Conservation (phyloP, 257 asterid genomes). For the Coffea eugenioides region DNA sequence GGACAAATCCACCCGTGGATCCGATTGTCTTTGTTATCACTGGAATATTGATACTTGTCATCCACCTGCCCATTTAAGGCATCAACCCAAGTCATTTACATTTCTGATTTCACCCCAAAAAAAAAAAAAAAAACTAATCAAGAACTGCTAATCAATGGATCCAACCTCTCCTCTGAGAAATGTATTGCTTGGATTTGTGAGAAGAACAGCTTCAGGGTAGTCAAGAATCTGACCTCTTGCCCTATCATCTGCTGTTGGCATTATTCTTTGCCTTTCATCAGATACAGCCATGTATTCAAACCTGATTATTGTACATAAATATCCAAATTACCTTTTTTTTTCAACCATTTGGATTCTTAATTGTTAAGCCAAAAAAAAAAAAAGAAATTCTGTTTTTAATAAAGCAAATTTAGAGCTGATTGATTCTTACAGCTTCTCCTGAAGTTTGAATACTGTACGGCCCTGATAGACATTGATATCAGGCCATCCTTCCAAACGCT, state of each 20-base stretch:
- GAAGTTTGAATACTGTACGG: conserved; percentile 71
- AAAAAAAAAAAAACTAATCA: background rate
- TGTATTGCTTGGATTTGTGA: conserved; percentile 56
- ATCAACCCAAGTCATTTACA: too few species aligned
- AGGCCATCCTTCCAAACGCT: conserved; percentile 77
- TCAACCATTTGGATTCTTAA: background rate
- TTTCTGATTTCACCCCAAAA: too few species aligned
- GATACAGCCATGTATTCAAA: conserved; percentile 81
- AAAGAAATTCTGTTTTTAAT: too few species aligned
- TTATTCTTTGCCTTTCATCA: conserved; percentile 74
- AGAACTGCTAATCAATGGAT: background rate
- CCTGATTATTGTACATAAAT: conserved; percentile 32
- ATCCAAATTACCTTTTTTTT: background rate
- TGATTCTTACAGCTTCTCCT: conserved; percentile 41
- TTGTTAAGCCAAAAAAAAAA: too few species aligned
- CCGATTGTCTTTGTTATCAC: conserved; percentile 64
- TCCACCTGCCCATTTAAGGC: conserved; percentile 54
- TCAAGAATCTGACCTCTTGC: conserved; percentile 54
- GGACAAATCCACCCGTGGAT: conserved; percentile 90
- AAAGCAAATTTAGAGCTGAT: background rate
- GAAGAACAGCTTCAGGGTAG: conserved; percentile 84
- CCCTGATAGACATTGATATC: conserved; percentile 54
- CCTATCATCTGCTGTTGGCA: conserved; percentile 73
- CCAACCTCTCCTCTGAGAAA: conserved; percentile 74
- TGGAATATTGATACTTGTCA: conserved; percentile 84